A percentile compares a stretch with the other conserved stretches of the same genome.
Evolutionary conservation across 768 basidiomycete species (phyloP).

Genomic region (Hydnomerulius pinastri): DNA sequence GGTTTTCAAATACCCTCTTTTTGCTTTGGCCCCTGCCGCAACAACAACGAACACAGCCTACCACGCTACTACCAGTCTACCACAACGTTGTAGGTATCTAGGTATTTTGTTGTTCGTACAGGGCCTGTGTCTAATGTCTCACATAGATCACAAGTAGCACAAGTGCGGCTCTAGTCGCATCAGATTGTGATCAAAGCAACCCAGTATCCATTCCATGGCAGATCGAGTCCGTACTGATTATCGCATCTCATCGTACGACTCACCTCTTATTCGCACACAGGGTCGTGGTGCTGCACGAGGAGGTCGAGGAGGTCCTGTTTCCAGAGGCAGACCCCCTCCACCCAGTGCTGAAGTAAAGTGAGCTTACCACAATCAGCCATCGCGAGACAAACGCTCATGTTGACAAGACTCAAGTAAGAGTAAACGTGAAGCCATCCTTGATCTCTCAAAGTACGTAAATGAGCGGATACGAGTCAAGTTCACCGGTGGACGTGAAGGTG

Average conservation of each 20-base stretch:
- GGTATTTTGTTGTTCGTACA: no score
- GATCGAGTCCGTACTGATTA: slow-evolving; percentile 29
- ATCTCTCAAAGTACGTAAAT: slow-evolving; percentile 92
- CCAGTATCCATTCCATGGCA: slow-evolving; percentile 20
- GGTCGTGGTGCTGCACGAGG: slow-evolving; percentile 60
- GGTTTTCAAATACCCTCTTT: slow-evolving; percentile 32
- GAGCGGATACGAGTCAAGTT: slow-evolving; percentile 94
- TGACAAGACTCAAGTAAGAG: slow-evolving; percentile 37
- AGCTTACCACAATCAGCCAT: slow-evolving; percentile 10
- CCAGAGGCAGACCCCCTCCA: slow-evolving; percentile 19
- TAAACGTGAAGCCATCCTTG: slow-evolving; percentile 92
- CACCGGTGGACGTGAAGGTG: slow-evolving; percentile 96
- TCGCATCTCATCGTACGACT: slow-evolving; percentile 11
- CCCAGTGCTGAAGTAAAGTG: slow-evolving; percentile 28
- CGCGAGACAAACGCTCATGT: slow-evolving; percentile 16
- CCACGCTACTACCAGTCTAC: slow-evolving; percentile 5
- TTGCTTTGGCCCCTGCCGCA: slow-evolving; percentile 3
- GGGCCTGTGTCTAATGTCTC: no score
- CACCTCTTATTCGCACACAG: slow-evolving; percentile 45
- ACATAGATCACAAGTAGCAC: no score
- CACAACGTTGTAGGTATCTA: no score
- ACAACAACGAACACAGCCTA: slow-evolving; percentile 8
- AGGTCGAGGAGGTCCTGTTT: slow-evolving; percentile 40
- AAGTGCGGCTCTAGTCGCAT: neutral
- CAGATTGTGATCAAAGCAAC: slow-evolving; percentile 14